A percentile compares a stretch with the other conserved stretches of the same genome.
These are phyloP conservation scores for Sordariomycetes sp. DNA, from an alignment of 2,329 filamentous ascomycete genomes.

Conservation along the genomic window DNA sequence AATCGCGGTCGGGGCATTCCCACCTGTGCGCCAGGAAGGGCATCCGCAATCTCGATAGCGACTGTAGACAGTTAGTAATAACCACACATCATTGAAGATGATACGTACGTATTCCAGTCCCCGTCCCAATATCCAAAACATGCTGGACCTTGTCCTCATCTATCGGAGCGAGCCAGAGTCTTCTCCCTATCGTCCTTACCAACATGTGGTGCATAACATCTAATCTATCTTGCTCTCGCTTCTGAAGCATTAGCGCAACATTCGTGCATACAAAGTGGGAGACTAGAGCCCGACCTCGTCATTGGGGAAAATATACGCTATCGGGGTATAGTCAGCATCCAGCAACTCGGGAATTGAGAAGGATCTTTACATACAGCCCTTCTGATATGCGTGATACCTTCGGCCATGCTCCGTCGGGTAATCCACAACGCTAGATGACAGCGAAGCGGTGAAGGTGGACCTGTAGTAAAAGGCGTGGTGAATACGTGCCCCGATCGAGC, in stretches of 20 bases:
- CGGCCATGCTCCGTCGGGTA: too few relatives aligned
- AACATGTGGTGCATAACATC: neutral
- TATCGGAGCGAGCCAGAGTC: too few relatives aligned
- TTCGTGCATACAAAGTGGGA: neutral
- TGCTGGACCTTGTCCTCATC: slow-evolving; percentile 4
- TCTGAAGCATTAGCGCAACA: neutral
- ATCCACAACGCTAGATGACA: too few relatives aligned
- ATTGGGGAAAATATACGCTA: too few relatives aligned
- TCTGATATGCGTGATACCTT: too few relatives aligned
- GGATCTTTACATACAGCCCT: too few relatives aligned
- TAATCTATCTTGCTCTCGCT: too few relatives aligned
- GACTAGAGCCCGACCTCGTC: neutral
- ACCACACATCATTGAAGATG: neutral
- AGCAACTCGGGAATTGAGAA: too few relatives aligned
- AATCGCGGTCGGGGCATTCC: neutral
- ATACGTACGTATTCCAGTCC: slow-evolving; percentile 12
- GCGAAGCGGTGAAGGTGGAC: too few relatives aligned
- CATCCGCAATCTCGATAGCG: slow-evolving; percentile 33
- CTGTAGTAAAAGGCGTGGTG: neutral
- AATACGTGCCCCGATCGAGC: neutral
- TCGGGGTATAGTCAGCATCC: too few relatives aligned
- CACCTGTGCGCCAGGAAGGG: slow-evolving; percentile 11
- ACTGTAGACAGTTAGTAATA: neutral
- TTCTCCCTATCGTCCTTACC: neutral
- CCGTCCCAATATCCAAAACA: slow-evolving; percentile 14